Evolutionary conservation across 257 asterid genomes (phyloP).

Genomic region (Phtheirospermum japonicum): DNA sequence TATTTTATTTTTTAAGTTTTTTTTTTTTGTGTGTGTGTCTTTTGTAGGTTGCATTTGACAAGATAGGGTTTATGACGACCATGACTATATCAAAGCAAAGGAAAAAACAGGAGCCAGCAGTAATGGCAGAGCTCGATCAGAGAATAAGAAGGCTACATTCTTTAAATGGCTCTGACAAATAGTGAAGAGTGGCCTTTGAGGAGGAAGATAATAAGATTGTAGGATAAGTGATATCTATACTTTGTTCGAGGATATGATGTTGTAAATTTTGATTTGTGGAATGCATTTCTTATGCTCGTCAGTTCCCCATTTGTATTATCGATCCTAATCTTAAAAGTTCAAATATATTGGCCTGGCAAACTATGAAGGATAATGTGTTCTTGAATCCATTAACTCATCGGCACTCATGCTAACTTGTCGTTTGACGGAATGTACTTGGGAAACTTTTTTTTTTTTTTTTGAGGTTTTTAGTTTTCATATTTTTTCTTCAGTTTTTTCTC

Average conservation of each 20-base stretch:
- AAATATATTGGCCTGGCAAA: background rate
- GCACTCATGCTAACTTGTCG: too few species aligned
- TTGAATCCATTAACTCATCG: background rate
- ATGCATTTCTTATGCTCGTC: conserved; percentile 14
- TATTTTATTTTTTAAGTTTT: background rate
- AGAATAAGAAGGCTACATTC: conserved; percentile 71
- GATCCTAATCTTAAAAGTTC: background rate
- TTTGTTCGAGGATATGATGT: background rate
- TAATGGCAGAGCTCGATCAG: conserved; percentile 93
- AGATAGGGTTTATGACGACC: conserved; percentile 78
- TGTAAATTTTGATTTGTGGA: conserved; percentile 33
- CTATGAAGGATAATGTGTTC: background rate
- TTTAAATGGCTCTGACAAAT: conserved; percentile 36
- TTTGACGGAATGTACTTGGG: too few species aligned
- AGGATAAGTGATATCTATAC: too few species aligned
- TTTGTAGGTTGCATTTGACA: conserved; percentile 76
- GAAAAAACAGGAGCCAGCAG: conserved; percentile 96
- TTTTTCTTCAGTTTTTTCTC: too few species aligned
- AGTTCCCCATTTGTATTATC: background rate
- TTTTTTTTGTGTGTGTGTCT: background rate
- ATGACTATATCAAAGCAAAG: conserved; percentile 75
- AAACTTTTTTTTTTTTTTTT: too few species aligned
- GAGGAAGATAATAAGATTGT: conserved; percentile 21
- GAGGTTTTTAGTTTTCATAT: too few species aligned
- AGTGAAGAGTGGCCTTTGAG: too few species aligned